These are phyloP conservation scores for Przewalskia tangutica DNA, from an alignment of 257 asterid genomes.

Conservation along the genomic window DNA sequence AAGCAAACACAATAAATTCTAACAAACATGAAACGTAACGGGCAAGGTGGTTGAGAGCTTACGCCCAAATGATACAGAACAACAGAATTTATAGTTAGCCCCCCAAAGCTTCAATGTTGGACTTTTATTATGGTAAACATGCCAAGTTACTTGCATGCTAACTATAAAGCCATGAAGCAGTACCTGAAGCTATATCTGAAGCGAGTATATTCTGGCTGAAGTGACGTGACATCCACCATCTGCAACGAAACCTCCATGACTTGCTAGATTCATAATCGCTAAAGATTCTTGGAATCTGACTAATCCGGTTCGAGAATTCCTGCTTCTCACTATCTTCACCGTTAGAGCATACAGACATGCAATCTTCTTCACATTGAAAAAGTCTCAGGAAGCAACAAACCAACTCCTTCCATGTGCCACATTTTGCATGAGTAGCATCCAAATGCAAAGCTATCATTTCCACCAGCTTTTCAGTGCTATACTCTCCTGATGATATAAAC, in stretches of 20 bases:
- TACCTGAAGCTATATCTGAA: conserved; percentile 66
- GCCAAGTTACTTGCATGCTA: neutral
- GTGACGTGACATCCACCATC: conserved; percentile 85
- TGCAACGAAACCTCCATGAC: conserved; percentile 66
- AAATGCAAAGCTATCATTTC: conserved; percentile 80
- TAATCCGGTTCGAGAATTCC: conserved; percentile 15
- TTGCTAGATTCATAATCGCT: conserved; percentile 29
- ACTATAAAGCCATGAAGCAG: neutral
- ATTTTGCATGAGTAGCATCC: conserved; percentile 50
- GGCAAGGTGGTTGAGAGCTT: neutral
- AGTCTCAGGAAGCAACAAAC: conserved; percentile 60
- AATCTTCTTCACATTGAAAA: conserved; percentile 53
- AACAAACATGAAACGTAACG: neutral
- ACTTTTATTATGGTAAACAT: neutral
- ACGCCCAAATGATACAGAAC: neutral
- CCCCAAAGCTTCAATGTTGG: neutral
- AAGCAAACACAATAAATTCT: neutral
- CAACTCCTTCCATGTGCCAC: conserved; percentile 60
- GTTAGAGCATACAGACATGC: conserved; percentile 37
- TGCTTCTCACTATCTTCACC: conserved; percentile 16
- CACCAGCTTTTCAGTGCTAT: conserved; percentile 44
- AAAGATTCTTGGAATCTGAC: conserved; percentile 48
- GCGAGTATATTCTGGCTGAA: conserved; percentile 35
- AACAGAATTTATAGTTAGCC: neutral
- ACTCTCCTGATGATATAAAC: conserved; percentile 41